These are phyloP conservation scores for Paraurostyla sp. DNA, from an alignment of 73 alveolate species.

Conservation along the genomic window DNA sequence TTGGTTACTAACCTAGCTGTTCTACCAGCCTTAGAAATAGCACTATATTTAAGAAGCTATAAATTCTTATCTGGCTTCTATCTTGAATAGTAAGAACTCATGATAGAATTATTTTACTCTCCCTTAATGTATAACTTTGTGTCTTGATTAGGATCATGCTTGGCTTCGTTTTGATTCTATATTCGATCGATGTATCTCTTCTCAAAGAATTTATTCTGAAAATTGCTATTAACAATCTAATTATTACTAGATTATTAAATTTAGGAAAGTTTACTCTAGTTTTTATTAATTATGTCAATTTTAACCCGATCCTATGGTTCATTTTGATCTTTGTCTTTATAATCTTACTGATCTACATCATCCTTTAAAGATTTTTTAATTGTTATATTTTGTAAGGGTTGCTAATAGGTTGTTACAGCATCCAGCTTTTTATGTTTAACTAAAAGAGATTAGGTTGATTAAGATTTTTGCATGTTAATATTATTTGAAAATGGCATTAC, in stretches of 20 bases:
- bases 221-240: background rate
- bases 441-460: no score
- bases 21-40: constrained; percentile 54
- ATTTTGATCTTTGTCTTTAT: no score
- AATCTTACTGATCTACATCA: no score
- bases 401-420: no score
- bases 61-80: background rate
- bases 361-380: no score
- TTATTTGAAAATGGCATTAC: no score
- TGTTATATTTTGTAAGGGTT: no score
- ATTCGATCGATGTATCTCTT: constrained; percentile 25
- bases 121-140: background rate
- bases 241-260: background rate
- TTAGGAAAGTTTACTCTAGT: background rate
- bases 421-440: no score
- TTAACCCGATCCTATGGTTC: no score
- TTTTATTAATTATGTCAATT: no score
- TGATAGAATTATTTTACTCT: background rate
- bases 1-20: background rate
- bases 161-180: background rate
- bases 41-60: constrained; percentile 41
- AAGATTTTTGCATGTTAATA: no score
- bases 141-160: background rate
- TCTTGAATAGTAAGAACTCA: constrained; percentile 19
- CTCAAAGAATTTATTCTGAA: constrained; percentile 8